Evolutionary conservation across 1,284 basidiomycete genomes (phyloP), one percentile per base, ranked within the genome.

Genomic region (Hymenochaete sp.): DNA sequence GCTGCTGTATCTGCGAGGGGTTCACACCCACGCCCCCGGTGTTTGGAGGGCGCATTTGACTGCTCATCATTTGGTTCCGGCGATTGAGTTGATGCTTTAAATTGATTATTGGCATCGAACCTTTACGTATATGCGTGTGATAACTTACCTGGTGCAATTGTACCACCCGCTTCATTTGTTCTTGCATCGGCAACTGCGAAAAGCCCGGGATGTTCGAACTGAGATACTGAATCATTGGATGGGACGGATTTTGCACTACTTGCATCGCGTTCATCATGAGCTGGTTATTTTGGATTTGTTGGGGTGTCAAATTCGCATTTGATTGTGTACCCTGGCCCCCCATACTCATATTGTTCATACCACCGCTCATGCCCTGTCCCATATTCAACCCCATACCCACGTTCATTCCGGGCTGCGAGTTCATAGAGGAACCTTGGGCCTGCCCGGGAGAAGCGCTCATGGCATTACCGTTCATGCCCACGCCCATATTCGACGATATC

Each of bases 151-250:
- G 75, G 18, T 74, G 57, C 8, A 6, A 6, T 16, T 35, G 32
- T n/a, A 35, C 14, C 47, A 62, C 52, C 55, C 67, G 73, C 56
- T 77, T 75, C 51, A 83, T 55, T 60, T 84, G 80, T 52, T 71
- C 63, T 48, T 63, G 68, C 4, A 70, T 36, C 7, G 78, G 69
- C 47, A 82, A 55, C 18, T 57, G 56, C 52, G 64, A 62, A 54
- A 85, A 84, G 6, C 67, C 67, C 13, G 77, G 80, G 3, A 77
- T 38, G 69, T 58, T 47, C 73, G n/a, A n/a, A n/a, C n/a, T n/a
- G 62, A 83, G 67, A 51, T 75, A 73, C 48, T 72, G 67, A 56
- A 79, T 61, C 47, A 83, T 65, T 25, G 76, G 73, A 56, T 82
- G 75, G 11, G 54, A 61, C 10, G 74, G 75, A 27, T 65, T 73